Base-by-base conservation (phyloP, 2,329 filamentous ascomycete species). In the Cladosporium sp. region DNA sequence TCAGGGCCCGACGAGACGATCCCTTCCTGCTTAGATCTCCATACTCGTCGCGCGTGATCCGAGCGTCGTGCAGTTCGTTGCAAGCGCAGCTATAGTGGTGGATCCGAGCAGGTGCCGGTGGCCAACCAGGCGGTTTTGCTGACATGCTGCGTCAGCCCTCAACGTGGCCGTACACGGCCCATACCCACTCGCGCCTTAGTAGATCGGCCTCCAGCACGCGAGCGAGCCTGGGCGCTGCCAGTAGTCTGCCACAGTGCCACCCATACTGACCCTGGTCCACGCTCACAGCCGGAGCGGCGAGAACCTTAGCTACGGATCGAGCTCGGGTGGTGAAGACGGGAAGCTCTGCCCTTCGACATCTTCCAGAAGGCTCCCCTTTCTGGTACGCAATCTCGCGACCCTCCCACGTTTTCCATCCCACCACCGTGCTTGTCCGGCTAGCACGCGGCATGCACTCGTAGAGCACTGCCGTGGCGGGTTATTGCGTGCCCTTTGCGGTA, bases 141-240 rank as follows among this genome's bases (percentile, higher is more conserved):
- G 60, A 56, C 60, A 54, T 54, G 60, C 49, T 63, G 49, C 60
- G 60, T 63, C 32, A 63, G 60, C 60, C 49, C 49, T 63, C 60
- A 63, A 56, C 60, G 60, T 63, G 60, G 60, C 60, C 34, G 28
- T 53, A n/a, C 30, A 48, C 58, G 26, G 58, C 21, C n/a, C 30
- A 36, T 32, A 21, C 23, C 48, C 49, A 43, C 34, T 43, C 21
- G 49, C 30, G 48, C 32, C 23, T 14, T 36, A 36, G 23, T 32
- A 63, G 30, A 62, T 63, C 60, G 60, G 14, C 59, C 16, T 53
- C 34, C 60, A 63, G 60, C 60, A 63, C 60, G 49, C 60, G 60
- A 63, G 60, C 48, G 54, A 36, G 54, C 28, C 54, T 36, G 7
- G 7, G 21, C 54, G 30, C 26, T 7, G 25, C 57, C n/a, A 39